A percentile compares a stretch with the other conserved stretches of the same genome.
phyloP scores from a whole-genome alignment of 495 filamentous ascomycete species.

The Penicillium herquei region DNA sequence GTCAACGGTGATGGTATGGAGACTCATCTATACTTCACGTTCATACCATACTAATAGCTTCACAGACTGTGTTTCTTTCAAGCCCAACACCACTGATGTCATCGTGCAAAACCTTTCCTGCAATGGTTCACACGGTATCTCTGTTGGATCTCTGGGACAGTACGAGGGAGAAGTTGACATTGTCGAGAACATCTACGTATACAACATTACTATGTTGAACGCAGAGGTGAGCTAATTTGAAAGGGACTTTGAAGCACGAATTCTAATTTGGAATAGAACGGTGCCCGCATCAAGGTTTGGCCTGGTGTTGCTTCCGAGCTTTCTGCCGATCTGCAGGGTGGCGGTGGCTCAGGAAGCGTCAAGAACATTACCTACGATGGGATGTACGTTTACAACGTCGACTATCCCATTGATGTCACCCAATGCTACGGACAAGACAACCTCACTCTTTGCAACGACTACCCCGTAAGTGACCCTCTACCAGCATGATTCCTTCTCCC shows the following conservation, averaged over 20 bases:
- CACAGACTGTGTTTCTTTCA: constrained; percentile 73
- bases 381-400: constrained; percentile 56
- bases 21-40: not conserved
- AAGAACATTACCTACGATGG: constrained; percentile 57
- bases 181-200: constrained; percentile 62
- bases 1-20: constrained; percentile 62
- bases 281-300: constrained; percentile 73
- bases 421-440: constrained; percentile 68
- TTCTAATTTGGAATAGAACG: constrained; percentile 39
- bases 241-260: not conserved
- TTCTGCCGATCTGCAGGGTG: constrained; percentile 58
- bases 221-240: constrained; percentile 39
- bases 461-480: constrained; percentile 35
- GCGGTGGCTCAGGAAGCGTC: constrained; percentile 56
- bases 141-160: constrained; percentile 66
- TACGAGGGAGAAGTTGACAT: constrained; percentile 63
- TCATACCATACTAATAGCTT: constrained; percentile 7
- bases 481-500: not conserved
- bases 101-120: constrained; percentile 68
- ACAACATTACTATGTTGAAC: constrained; percentile 66
- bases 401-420: constrained; percentile 63
- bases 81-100: constrained; percentile 74
- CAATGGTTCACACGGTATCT: constrained; percentile 73
- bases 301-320: constrained; percentile 51
- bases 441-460: constrained; percentile 58